Base-by-base conservation (phyloP, 495 filamentous ascomycete species). In the Tetracladium setigerum region DNA sequence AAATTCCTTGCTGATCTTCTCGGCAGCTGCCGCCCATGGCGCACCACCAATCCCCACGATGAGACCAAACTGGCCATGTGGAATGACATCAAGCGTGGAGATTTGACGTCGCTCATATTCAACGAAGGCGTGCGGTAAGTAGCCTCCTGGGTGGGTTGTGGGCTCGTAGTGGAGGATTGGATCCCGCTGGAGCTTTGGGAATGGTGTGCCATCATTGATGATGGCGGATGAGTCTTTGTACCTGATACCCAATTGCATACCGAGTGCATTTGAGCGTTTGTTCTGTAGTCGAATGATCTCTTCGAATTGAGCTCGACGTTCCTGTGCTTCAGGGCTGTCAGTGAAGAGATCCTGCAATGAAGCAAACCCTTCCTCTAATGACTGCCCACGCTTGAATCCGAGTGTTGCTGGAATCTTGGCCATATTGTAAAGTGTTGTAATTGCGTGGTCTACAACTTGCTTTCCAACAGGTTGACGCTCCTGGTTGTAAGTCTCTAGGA, bases 391-490 rank as follows among this genome's bases (percentile, higher is more conserved):
- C 57, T 1, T 36, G 44, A 9, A 47, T 40, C 41, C 71, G 70
- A 30, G 63, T 62, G 1, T 56, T 47, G 11, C 68, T 49, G 0
- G 60, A 60, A 38, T 67, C 53, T 46, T 71, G 17, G 2, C 4
- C 4, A 2, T 3, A 10, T 42, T 41, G 4, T 1, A 19, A 2
- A 13, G 43, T n/a, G 45, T 41, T 10, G 41, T 32, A 12, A 48
- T 73, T 1, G 70, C 67, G 1, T 66, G 53, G 7, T 60, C 57
- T 1, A 72, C 62, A 34, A 67, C 57, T 27, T 46, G 50, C 5
- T 55, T 38, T 14, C 66, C 71, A 0, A 74, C 67, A 0, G 70
- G 70, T 46, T 71, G 58, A 2, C 71, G 56, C 47, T 74, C 71
- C 0, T 34, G 24, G 37, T 53, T 65, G 52, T 61, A 69, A 1